Base-by-base conservation (phyloP, 768 basidiomycete species). In the Russula virescens region DNA sequence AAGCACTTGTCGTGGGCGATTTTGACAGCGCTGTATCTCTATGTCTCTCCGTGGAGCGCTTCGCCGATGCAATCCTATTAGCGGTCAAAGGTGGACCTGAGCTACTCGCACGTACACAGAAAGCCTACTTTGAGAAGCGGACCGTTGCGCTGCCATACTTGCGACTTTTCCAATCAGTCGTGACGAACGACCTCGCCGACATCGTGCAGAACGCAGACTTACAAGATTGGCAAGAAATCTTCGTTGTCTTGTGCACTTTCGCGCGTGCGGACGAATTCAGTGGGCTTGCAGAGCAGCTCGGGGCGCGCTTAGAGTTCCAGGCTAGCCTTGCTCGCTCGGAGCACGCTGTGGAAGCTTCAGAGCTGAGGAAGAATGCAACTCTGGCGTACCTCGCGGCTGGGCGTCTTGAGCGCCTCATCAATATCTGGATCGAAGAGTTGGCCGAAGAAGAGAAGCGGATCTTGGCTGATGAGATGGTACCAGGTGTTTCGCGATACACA, bases 121-220 rank as follows among this genome's bases (percentile, higher is more conserved):
- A 91, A 72, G 88, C 91, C 0, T 98, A 98, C 75, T 98, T 98
- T 70, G 91, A 90, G 70, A 82, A 84, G 34, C 83, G 86, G 56
- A 90, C 91, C 0, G 80, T 83, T 10, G 75, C 82, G 1, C 75
- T 89, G 3, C 91, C 95, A 0, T 98, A 96, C 74, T 83, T 98
- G 25, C 89, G 97, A 43, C 82, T 99, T 13, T 92, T 95, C 83
- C 93, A 98, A 71, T 91, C 88, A 14, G 90, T 99, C 67, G 91
- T 96, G 62, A 89, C 88, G 42, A 86, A 94, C 69, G 97, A 98
- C 70, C 83, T 98, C 9, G 81, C 83, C 21, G 97, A 98, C 72
- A 86, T 98, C 55, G 95, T 98, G 10, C 94, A 97, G 73, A 97
- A 98, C 69, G 96, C 95, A 25, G 94, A 98, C 68, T 73, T 98